Evolutionary conservation across 306 rosid species (phyloP), one percentile per base, ranked within the genome.

Genomic region (Neltuma alba): DNA sequence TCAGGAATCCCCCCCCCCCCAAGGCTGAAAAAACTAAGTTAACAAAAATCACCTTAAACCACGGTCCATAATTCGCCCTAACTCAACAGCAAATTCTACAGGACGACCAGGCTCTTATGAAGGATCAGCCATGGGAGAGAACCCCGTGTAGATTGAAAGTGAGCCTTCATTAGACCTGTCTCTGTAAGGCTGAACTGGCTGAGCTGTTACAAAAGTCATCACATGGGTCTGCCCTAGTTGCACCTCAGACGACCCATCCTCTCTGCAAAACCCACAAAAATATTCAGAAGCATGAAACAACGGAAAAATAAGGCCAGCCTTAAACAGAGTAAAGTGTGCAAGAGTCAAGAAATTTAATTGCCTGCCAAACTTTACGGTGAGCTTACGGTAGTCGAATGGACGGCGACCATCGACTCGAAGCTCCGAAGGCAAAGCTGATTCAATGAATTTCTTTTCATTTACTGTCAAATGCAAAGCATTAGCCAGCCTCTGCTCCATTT

Each of bases 71-170:
- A 94, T 67, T 20, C 98, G 92, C 6, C 96, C 97, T 9, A 94
- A 84, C 81, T 94, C 97, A 60, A 92, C 87, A 9, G 97, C 93
- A 36, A 79, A 80, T 80, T 94, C 92, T 18, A 87, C 79, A 1
- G 98, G 97, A 36, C 96, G 93, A 45, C 97, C 97, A 0, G 94
- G 87, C 79, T 94, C 97, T 62, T 89, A 94, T 48, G 97, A 91
- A 60, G 97, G 97, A 55, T 94, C 98, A 13, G 97, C 98, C 98
- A 92, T 94, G 20, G 94, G 97, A 45, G 98, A 92, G 77, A 94
- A 92, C 82, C 92, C 97, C 9, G 97, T 91, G 91, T 79, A 94
- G 73, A 94, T 80, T n/a, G 97, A 83, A 69, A 94, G 97, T 2
- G 89, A 38, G 52, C 98, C 98, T 74, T 94, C 98, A 54, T 92